Percentiles rank a stretch among this genome's conserved stretches.
Conservation (phyloP, 345 rosid genomes). For the Eutrema yunnanense region DNA sequence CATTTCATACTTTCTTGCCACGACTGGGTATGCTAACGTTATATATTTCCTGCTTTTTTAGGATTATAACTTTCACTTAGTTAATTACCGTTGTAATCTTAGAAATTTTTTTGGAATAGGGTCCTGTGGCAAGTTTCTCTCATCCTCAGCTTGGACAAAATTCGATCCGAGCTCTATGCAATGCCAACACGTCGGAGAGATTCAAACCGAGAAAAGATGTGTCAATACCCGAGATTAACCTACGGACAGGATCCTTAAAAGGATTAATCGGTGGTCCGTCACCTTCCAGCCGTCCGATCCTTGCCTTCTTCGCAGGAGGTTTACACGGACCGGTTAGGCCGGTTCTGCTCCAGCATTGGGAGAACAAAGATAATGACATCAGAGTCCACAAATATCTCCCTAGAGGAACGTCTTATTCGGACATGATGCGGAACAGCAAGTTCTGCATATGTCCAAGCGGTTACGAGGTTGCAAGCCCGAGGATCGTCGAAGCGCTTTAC, state of each 20-base stretch:
- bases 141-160: conserved; percentile 37
- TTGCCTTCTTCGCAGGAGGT: conserved; percentile 94
- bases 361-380: conserved; percentile 61
- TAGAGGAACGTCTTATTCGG: conserved; percentile 55
- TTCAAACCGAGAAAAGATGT: conserved; percentile 76
- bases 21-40: conserved; percentile 56
- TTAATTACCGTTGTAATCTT: background rate
- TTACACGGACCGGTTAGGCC: conserved; percentile 94
- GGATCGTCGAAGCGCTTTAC: conserved; percentile 83
- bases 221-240: conserved; percentile 82
- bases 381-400: conserved; percentile 70
- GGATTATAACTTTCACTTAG: background rate
- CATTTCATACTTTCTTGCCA: conserved; percentile 93
- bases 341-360: conserved; percentile 80
- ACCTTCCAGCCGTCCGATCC: conserved; percentile 60
- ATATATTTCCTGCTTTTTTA: background rate
- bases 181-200: conserved; percentile 40
- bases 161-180: conserved; percentile 29
- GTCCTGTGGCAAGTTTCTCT: conserved; percentile 53
- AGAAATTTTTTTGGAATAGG: conserved; percentile 3
- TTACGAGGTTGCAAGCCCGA: conserved; percentile 87
- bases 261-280: conserved; percentile 78
- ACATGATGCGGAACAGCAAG: conserved; percentile 71
- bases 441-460: conserved; percentile 93
- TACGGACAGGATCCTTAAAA: conserved; percentile 43